Evolutionary conservation across 495 filamentous ascomycete genomes (phyloP).

Genomic region (Sordaria brevicollis): DNA sequence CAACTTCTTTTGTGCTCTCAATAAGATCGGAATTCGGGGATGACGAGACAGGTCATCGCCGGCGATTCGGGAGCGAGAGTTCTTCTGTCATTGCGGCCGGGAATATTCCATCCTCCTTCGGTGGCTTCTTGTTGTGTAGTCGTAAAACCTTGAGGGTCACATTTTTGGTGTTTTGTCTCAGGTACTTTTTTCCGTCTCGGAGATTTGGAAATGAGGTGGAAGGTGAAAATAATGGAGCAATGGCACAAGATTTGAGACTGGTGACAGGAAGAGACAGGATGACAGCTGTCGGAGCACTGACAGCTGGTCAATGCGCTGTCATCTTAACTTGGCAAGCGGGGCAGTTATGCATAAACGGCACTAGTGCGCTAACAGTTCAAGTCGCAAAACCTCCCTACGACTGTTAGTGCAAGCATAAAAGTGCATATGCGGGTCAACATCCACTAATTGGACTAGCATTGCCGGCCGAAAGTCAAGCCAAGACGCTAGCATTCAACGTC

Average conservation of each 20-base stretch:
- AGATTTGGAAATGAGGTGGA: neutral
- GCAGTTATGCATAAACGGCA: too few species aligned
- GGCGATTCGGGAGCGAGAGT: neutral
- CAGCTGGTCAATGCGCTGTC: neutral
- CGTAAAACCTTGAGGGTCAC: neutral
- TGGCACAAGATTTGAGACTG: neutral
- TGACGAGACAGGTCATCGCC: neutral
- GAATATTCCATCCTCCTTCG: neutral
- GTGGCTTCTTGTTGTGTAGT: neutral
- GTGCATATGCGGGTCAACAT: neutral
- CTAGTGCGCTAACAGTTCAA: neutral
- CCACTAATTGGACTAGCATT: neutral
- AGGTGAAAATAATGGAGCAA: neutral
- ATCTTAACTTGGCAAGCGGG: neutral
- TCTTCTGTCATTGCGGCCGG: neutral
- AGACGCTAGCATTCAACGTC: neutral
- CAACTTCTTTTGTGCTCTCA: neutral
- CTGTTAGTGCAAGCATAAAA: neutral
- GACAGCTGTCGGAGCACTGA: neutral
- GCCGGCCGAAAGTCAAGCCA: neutral
- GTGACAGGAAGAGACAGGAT: neutral
- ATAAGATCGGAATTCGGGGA: neutral
- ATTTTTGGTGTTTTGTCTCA: neutral
- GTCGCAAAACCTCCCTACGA: accelerated
- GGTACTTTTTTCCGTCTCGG: neutral